Conservation (phyloP, 371 early-diverging fungal species). For the Furculomyces boomerangus region DNA sequence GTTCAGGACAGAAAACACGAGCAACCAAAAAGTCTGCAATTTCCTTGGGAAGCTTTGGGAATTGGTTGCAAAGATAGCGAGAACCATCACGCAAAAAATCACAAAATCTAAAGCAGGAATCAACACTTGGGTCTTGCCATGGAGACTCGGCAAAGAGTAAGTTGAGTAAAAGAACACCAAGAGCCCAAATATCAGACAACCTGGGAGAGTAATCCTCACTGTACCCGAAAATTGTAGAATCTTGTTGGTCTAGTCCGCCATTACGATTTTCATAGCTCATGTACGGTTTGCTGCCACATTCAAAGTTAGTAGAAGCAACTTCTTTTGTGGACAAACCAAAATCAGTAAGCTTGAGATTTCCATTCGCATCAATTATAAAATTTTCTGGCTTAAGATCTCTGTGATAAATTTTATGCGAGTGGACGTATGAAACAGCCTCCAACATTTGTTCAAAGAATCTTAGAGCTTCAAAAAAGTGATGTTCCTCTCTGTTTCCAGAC, state of each 20-base stretch:
- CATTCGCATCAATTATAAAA: conserved; percentile 40
- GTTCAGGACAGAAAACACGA: conserved; percentile 33
- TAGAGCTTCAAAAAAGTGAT: conserved; percentile 42
- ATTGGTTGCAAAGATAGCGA: conserved; percentile 30
- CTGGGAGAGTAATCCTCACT: conserved; percentile 29
- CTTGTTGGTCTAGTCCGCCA: conserved; percentile 23
- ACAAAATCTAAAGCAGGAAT: conserved; percentile 31
- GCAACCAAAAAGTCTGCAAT: conserved; percentile 34
- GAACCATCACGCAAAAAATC: conserved; percentile 31
- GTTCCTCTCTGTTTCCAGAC: conserved; percentile 27
- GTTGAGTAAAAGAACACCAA: conserved; percentile 42
- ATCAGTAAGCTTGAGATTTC: conserved; percentile 46
- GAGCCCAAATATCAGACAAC: conserved; percentile 40
- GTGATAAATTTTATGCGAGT: conserved; percentile 58
- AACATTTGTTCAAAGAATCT: conserved; percentile 63
- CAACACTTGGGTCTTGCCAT: conserved; percentile 39
- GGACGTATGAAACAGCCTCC: conserved; percentile 62
- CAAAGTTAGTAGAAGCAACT: conserved; percentile 46
- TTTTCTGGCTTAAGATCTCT: conserved; percentile 90
- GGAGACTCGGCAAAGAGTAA: conserved; percentile 40
- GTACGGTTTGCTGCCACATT: conserved; percentile 50
- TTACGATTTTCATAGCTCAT: conserved; percentile 52
- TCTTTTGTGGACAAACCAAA: conserved; percentile 59
- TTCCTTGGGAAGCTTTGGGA: conserved; percentile 27
- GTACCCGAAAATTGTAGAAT: conserved; percentile 21